Base-by-base conservation (phyloP, 2,329 filamentous ascomycete species). In the Chaetomium globosum region DNA sequence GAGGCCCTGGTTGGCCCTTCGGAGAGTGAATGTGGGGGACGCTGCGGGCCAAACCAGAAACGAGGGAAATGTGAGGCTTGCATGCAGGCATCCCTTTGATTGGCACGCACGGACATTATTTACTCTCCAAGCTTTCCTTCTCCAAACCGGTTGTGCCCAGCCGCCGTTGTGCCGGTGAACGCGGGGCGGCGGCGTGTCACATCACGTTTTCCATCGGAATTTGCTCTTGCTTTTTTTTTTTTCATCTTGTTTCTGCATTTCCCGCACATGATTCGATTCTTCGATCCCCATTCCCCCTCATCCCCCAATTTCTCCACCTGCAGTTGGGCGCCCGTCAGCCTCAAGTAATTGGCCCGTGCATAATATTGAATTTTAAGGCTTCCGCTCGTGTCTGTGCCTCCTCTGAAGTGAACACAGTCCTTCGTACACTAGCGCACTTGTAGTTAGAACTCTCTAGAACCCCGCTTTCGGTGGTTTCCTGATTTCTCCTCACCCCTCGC, bases 31-130 rank as follows among this genome's bases (percentile, higher is more conserved):
- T 26, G 36, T 19, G 36, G 33, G 36, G 49, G 26, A 23, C 26
- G 1, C 52, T 62, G 60, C 60, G 56, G 39, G 39, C 39, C 36
- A 55, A 62, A 55, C 52, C 60, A 51, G 52, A 55, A 55, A 61
- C 5, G 33, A 56, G 59, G 43, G 23, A 60, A 56, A 49, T 49
- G 39, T 55, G 59, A 62, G 59, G 59, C 59, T 62, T 55, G 36
- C 59, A 55, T 56, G 36, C 51, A 62, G 31, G 52, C 39, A 28
- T 4, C 2, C 8, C 9, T 54, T 61, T 61, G 59, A 54, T 61
- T 61, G 59, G 59, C 30, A 58, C 16, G 55, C 55, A 58, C 36
- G 23, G 36, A 46, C 55, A 56, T 58, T 51, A 23, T 7, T 16
- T 13, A 13, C 36, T 21, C 19, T 12, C 4, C 13, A n/a, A n/a